phyloP scores from a whole-genome alignment of 2,329 filamentous ascomycete genomes.

The Penicillium sp. region DNA sequence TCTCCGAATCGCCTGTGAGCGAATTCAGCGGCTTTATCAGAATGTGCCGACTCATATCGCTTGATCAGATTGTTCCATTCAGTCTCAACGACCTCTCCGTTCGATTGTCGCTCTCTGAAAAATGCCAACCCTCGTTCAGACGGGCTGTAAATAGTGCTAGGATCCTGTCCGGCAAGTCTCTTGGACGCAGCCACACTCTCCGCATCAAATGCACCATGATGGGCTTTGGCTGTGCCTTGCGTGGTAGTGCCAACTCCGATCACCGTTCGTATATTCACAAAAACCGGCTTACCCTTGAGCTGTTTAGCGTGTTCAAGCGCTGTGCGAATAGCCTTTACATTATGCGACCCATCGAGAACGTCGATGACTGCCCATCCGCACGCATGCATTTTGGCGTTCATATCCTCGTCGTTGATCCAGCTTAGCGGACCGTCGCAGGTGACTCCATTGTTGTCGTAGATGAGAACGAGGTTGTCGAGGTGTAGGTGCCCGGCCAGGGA shows the following conservation, averaged over 20 bases:
- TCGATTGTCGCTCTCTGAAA: no score
- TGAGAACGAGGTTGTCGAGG: not conserved
- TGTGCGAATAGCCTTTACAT: not conserved
- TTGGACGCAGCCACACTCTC: no score
- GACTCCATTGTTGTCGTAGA: not conserved
- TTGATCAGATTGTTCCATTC: no score
- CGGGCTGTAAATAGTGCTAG: no score
- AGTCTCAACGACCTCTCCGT: no score
- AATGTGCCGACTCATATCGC: no score
- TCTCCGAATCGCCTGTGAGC: no score
- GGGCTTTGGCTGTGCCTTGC: no score
- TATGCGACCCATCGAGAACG: not conserved
- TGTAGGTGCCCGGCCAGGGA: not conserved
- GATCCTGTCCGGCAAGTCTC: no score
- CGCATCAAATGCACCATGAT: no score
- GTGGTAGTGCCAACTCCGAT: not conserved
- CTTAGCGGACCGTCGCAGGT: not conserved
- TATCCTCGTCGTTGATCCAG: conserved; percentile 4
- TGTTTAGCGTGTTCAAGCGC: not conserved
- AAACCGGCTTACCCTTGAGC: not conserved
- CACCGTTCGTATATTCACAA: not conserved
- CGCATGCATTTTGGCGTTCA: not conserved
- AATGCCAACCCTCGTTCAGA: no score
- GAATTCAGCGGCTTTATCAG: no score
- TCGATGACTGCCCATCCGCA: not conserved